These are phyloP conservation scores for Trichophyton simii DNA, from an alignment of 2,329 filamentous ascomycete species.

Conservation along the genomic window DNA sequence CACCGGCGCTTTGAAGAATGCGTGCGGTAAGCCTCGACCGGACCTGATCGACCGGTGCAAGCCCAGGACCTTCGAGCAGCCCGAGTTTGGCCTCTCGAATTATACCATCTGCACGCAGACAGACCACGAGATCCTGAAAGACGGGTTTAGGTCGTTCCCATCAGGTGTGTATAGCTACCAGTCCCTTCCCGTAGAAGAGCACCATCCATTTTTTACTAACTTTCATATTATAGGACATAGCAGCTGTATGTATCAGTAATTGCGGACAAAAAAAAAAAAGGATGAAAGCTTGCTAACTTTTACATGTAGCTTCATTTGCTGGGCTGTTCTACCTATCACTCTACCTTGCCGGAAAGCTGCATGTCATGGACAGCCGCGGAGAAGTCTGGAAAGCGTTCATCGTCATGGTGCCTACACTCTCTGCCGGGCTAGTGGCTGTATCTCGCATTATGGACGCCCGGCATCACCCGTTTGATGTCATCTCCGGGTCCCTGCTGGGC, in stretches of 20 bases:
- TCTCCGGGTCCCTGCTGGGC: constrained; percentile 43
- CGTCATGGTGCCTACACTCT: constrained; percentile 42
- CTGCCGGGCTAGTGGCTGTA: constrained; percentile 43
- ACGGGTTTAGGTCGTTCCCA: constrained; percentile 48
- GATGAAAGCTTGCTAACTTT: constrained; percentile 10
- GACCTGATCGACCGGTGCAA: constrained; percentile 46
- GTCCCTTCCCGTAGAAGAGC: too few species aligned
- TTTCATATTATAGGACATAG: constrained; percentile 29
- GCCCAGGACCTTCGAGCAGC: constrained; percentile 24
- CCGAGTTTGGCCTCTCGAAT: constrained; percentile 33
- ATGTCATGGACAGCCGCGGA: constrained; percentile 47
- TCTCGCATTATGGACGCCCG: constrained; percentile 50
- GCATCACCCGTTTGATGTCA: constrained; percentile 50
- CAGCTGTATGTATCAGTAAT: constrained; percentile 32
- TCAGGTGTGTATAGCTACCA: constrained; percentile 30
- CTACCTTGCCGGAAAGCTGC: constrained; percentile 48
- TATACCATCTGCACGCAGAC: constrained; percentile 41
- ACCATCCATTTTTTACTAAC: constrained; percentile 5
- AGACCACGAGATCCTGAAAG: constrained; percentile 41
- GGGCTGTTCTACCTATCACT: constrained; percentile 48
- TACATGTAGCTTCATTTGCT: constrained; percentile 40
- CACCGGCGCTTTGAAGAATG: constrained; percentile 46
- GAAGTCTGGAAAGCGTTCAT: constrained; percentile 49
- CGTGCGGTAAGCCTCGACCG: constrained; percentile 47
- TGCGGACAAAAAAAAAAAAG: neutral